Conservation (phyloP, 1,139 yeast species). For the Meyerozyma sp. region DNA sequence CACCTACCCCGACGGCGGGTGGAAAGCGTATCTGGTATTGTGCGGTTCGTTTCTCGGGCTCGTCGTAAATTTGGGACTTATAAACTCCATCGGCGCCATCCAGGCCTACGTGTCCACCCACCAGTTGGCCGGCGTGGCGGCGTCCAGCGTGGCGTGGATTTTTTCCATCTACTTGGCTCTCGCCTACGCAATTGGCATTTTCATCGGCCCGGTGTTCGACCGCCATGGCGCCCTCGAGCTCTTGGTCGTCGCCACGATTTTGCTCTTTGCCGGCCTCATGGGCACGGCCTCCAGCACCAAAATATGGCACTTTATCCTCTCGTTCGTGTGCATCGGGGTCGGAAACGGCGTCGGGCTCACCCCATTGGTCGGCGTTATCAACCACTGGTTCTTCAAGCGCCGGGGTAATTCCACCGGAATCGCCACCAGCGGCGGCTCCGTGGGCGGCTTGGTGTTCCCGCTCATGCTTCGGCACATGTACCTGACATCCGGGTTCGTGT, state of each 20-base stretch:
- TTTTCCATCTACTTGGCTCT: slow-evolving; percentile 11
- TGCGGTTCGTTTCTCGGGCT: slow-evolving; percentile 58
- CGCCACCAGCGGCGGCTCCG: slow-evolving; percentile 59
- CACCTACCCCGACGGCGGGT: slow-evolving; percentile 65
- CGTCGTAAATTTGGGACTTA: slow-evolving; percentile 55
- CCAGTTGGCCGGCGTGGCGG: slow-evolving; percentile 38
- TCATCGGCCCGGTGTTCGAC: slow-evolving; percentile 41
- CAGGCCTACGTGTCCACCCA: slow-evolving; percentile 52
- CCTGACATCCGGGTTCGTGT: slow-evolving; percentile 47
- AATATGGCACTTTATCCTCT: slow-evolving; percentile 50
- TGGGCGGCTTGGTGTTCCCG: slow-evolving; percentile 61
- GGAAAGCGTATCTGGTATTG: slow-evolving; percentile 51
- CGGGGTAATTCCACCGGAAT: slow-evolving; percentile 54
- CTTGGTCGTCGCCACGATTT: slow-evolving; percentile 36
- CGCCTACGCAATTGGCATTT: slow-evolving; percentile 9
- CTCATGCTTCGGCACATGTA: slow-evolving; percentile 51
- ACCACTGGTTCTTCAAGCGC: slow-evolving; percentile 53
- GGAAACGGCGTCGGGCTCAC: slow-evolving; percentile 55
- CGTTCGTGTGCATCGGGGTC: slow-evolving; percentile 47
- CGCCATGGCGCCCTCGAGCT: slow-evolving; percentile 42
- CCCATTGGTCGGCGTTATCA: slow-evolving; percentile 51
- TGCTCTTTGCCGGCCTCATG: slow-evolving; percentile 44
- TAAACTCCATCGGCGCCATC: slow-evolving; percentile 55
- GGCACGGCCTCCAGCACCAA: slow-evolving; percentile 45
- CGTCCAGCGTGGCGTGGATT: slow-evolving; percentile 29